Conservation (phyloP, 768 basidiomycete species). For the Pulveroboletus sp. region DNA sequence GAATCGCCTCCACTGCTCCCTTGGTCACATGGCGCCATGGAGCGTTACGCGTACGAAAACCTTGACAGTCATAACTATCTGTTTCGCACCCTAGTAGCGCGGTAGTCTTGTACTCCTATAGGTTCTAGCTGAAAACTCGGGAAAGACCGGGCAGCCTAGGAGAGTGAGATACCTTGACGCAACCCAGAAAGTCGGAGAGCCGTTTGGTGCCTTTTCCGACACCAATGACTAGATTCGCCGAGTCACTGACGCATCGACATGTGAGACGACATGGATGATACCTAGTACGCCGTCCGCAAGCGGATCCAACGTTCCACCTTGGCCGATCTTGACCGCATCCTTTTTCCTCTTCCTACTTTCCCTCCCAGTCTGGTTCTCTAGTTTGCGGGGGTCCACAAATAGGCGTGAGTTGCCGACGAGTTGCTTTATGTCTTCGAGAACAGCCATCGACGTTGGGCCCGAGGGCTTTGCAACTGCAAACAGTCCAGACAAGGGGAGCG, state of each 20-base stretch:
- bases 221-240: constrained; percentile 63
- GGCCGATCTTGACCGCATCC: constrained; percentile 73
- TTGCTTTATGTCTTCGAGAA: constrained; percentile 80
- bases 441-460: constrained; percentile 87
- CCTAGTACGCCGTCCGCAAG: constrained; percentile 93
- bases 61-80: constrained; percentile 90
- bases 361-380: constrained; percentile 47
- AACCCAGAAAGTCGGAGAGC: constrained; percentile 76
- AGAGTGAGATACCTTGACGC: constrained; percentile 64
- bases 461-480: constrained; percentile 91
- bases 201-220: constrained; percentile 88
- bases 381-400: constrained; percentile 59
- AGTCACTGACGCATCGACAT: constrained; percentile 2
- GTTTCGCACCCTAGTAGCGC: constrained; percentile 93
- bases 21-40: constrained; percentile 82
- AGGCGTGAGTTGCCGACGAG: constrained; percentile 73
- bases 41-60: constrained; percentile 69
- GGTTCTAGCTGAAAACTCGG: constrained; percentile 14
- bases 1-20: constrained; percentile 62
- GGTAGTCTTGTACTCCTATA: constrained; percentile 86
- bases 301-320: constrained; percentile 95
- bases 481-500: constrained; percentile 68
- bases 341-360: constrained; percentile 37
- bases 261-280: constrained; percentile 31
- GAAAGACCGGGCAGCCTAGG: background rate